These are phyloP conservation scores for Colletotrichum lentis DNA, from an alignment of 2,329 filamentous ascomycete species.

Conservation along the genomic window DNA sequence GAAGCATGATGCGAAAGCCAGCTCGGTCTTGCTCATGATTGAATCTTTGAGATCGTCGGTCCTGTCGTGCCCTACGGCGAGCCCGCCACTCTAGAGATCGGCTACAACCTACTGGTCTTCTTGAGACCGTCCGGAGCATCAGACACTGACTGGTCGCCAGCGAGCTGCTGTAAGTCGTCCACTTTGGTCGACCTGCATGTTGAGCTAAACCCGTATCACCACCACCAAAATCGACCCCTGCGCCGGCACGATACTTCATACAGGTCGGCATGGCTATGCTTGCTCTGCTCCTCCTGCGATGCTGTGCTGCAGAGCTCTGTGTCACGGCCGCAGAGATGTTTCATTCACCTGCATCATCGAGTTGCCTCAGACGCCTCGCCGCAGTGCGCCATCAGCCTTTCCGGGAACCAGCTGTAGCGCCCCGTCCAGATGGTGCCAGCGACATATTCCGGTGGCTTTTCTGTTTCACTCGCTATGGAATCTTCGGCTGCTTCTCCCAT, in stretches of 20 bases:
- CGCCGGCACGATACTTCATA: constrained; percentile 17
- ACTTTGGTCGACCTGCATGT: constrained; percentile 35
- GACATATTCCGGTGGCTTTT: constrained; percentile 29
- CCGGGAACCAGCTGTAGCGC: constrained; percentile 34
- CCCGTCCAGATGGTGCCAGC: constrained; percentile 31
- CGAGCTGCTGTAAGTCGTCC: constrained; percentile 30
- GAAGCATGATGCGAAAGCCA: constrained; percentile 24
- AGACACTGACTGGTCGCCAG: constrained; percentile 14
- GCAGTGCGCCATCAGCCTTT: constrained; percentile 33
- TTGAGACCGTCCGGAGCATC: constrained; percentile 10
- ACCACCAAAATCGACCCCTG: constrained; percentile 25
- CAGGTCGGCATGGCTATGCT: constrained; percentile 30
- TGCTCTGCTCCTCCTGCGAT: constrained; percentile 12
- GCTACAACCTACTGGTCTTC: constrained; percentile 16
- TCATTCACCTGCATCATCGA: constrained; percentile 38
- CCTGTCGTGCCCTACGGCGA: constrained; percentile 11
- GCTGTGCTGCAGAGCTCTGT: constrained; percentile 34
- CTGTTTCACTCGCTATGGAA: constrained; percentile 32
- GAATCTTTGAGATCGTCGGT: constrained; percentile 32
- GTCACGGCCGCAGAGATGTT: constrained; percentile 25
- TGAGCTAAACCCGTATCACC: constrained; percentile 35
- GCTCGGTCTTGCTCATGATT: constrained; percentile 19
- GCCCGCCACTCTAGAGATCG: constrained; percentile 33
- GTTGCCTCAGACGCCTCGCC: constrained; percentile 31
- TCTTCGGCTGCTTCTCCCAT: constrained; percentile 24